These are phyloP conservation scores for Gonium pectorale DNA, from an alignment of 139 green algal genomes.

Conservation along the genomic window DNA sequence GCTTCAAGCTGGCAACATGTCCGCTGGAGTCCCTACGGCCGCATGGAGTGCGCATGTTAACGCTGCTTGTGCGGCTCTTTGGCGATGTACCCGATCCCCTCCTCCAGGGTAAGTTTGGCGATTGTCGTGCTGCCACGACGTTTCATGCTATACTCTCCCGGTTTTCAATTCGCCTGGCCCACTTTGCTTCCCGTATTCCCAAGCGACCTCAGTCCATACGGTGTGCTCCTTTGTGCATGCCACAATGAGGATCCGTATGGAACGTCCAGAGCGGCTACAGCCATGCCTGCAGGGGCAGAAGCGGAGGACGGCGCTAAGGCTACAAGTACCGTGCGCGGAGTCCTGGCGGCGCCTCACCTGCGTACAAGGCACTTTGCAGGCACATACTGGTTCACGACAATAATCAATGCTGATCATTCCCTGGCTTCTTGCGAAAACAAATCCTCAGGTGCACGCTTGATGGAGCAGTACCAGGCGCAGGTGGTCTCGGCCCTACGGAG, in stretches of 20 bases:
- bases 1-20: constrained; percentile 82
- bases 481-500: constrained; percentile 78
- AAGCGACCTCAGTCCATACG: too few species aligned
- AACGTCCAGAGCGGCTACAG: neutral
- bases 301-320: neutral
- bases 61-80: constrained; percentile 63
- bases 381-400: too few species aligned
- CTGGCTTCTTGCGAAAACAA: too few species aligned
- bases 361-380: constrained; percentile 27
- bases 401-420: too few species aligned
- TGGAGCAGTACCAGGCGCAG: constrained; percentile 89
- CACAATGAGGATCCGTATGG: neutral
- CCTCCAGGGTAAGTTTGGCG: constrained; percentile 10
- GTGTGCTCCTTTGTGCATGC: too few species aligned
- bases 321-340: constrained; percentile 14
- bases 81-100: constrained; percentile 72
- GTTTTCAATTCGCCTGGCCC: too few species aligned
- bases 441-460: constrained; percentile 66
- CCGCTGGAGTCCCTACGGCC: constrained; percentile 71
- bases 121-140: too few species aligned
- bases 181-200: too few species aligned
- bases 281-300: neutral
- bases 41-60: constrained; percentile 72
- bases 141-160: neutral
- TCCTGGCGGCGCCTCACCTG: constrained; percentile 23